A percentile compares a stretch with the other conserved stretches of the same genome.
Evolutionary conservation across 345 rosid genomes (phyloP).

Genomic region (Citrus sinensis): DNA sequence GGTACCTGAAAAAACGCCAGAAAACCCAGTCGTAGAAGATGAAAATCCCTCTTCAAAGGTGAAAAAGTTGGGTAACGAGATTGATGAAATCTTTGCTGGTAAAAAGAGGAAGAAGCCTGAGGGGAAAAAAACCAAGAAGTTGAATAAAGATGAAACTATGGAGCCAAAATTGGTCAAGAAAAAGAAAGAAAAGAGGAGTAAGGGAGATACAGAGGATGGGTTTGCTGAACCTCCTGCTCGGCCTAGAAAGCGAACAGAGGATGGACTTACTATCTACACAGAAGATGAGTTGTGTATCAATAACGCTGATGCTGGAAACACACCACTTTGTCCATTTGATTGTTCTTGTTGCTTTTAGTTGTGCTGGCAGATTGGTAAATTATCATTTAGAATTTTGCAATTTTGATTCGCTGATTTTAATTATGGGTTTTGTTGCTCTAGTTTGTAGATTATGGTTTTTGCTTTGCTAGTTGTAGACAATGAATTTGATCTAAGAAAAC

Average conservation of each 20-base stretch:
- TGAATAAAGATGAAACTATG: neutral
- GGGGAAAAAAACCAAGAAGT: neutral
- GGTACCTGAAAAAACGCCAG: constrained; percentile 10
- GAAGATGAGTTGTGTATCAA: constrained; percentile 73
- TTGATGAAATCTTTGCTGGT: constrained; percentile 10
- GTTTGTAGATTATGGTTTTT: neutral
- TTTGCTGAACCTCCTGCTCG: constrained; percentile 15
- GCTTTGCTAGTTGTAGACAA: neutral
- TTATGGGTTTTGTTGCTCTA: neutral
- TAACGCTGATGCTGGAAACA: constrained; percentile 49
- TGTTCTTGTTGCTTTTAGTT: constrained; percentile 9
- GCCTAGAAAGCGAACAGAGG: constrained; percentile 46
- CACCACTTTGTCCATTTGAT: constrained; percentile 82
- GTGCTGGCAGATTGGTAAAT: neutral
- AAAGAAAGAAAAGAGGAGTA: constrained; percentile 34
- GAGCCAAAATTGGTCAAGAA: constrained; percentile 6
- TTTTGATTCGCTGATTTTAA: neutral
- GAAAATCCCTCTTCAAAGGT: neutral
- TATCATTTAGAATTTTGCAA: neutral
- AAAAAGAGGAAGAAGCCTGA: constrained; percentile 11
- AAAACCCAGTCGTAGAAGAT: neutral
- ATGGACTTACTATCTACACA: constrained; percentile 51
- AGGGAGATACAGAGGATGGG: constrained; percentile 13
- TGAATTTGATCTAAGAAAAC: neutral
- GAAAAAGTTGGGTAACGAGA: neutral